phyloP scores from a whole-genome alignment of 352 stramenopile genomes.

The Pseudoperonospora humuli region DNA sequence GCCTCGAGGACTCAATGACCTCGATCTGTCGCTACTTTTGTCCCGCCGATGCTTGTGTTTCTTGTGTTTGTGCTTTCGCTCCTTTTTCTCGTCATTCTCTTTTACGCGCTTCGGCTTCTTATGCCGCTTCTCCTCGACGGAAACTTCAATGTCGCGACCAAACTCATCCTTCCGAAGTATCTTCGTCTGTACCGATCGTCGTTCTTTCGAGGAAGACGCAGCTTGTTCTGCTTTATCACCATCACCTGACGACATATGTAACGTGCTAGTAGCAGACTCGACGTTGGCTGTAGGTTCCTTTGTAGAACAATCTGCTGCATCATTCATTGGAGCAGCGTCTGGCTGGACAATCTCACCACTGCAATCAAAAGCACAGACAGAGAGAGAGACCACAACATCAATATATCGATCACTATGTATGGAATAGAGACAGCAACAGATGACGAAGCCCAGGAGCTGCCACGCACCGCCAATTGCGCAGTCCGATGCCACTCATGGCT shows the following conservation, averaged over 20 bases:
- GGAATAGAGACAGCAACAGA: too few species aligned
- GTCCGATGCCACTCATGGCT: conserved; percentile 22
- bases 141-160: conserved; percentile 53
- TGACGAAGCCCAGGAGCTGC: too few species aligned
- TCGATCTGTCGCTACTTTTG: conserved; percentile 13
- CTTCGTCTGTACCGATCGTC: conserved; percentile 12
- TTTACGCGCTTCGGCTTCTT: conserved; percentile 15
- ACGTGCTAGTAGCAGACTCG: background rate
- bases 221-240: background rate
- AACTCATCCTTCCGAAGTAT: conserved; percentile 69
- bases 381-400: background rate
- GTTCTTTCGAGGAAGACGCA: background rate
- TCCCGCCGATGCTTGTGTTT: conserved; percentile 16
- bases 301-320: background rate
- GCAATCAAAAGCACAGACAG: background rate
- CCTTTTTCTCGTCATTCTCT: conserved; percentile 8
- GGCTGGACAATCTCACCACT: conserved; percentile 29
- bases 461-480: conserved; percentile 36
- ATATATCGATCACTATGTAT: too few species aligned
- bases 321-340: background rate
- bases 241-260: background rate
- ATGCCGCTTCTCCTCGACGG: conserved; percentile 7
- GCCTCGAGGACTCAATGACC: conserved; percentile 18
- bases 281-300: background rate
- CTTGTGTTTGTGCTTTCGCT: conserved; percentile 25